Evolutionary conservation across 441 rosid genomes (phyloP).

Genomic region (Gossypium schwendimanii): DNA sequence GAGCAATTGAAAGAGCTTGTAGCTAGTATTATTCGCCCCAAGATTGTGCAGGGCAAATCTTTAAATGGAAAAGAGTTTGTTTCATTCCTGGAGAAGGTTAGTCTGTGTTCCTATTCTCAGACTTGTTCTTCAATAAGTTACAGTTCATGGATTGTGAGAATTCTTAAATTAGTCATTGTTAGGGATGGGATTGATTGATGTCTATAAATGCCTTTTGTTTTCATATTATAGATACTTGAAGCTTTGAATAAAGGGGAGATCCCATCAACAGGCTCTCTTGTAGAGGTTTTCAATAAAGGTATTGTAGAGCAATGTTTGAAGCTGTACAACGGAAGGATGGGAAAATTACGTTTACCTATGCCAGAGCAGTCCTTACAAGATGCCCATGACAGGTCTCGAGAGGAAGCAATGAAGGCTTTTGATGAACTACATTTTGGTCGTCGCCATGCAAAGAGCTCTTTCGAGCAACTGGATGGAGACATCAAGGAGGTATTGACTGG

Average conservation of each 20-base stretch:
- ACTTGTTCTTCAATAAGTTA: neutral
- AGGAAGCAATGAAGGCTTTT: slow-evolving; percentile 54
- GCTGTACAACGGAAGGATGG: slow-evolving; percentile 63
- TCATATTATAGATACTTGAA: slow-evolving; percentile 71
- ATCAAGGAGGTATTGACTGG: slow-evolving; percentile 58
- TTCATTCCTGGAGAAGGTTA: slow-evolving; percentile 85
- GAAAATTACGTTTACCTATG: slow-evolving; percentile 57
- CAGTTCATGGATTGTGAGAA: neutral
- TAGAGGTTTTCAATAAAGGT: slow-evolving; percentile 91
- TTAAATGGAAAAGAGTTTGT: slow-evolving; percentile 91
- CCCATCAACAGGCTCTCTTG: slow-evolving; percentile 96
- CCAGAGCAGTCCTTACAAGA: slow-evolving; percentile 54
- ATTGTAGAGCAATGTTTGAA: slow-evolving; percentile 83
- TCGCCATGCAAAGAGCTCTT: slow-evolving; percentile 83
- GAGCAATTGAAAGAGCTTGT: slow-evolving; percentile 76
- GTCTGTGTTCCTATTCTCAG: slow-evolving; percentile 1
- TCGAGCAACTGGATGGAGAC: slow-evolving; percentile 66
- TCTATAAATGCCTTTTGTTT: slow-evolving; percentile 6
- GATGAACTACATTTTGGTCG: slow-evolving; percentile 92
- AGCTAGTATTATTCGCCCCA: slow-evolving; percentile 69
- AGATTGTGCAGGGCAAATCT: slow-evolving; percentile 82
- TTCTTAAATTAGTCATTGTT: slow-evolving; percentile 4
- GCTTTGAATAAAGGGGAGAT: slow-evolving; percentile 98
- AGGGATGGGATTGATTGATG: neutral
- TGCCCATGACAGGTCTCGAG: slow-evolving; percentile 56